Evolutionary conservation across 257 asterid species (phyloP), one percentile per base, ranked within the genome.

Genomic region (Solanum chmielewskii): DNA sequence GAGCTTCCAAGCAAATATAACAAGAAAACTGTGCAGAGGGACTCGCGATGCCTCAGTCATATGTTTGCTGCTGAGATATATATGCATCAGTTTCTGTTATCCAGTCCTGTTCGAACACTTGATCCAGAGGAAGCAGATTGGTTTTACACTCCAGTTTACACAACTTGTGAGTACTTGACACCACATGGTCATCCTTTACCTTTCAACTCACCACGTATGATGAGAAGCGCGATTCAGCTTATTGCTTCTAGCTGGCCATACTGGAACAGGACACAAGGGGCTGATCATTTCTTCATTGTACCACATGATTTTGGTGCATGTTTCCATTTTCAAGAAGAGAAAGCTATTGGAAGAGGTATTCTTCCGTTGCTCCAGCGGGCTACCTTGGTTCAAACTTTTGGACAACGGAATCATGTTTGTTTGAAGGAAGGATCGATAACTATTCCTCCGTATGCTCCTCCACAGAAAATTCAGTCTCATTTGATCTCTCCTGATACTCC

Each of bases 61-160:
- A 95, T 95, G 98, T 95, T 95, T 92, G 98, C 98, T 27, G 97
- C 98, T 2, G 98, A 95, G 94, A 94, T 95, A 77, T 95, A 87
- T 84, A 94, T 95, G 84, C 66, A 78, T 45, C 66, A 4, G 20
- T 78, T 78, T 2, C 27, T 78, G 27, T 27, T 45, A 78, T 92
- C 97, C 20, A 93, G 96, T 62, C 90, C 98, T 29, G 97, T 95
- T 39, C 92, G 97, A 31, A 94, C 98, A 13, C 95, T 95, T 62
- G 94, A 95, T 88, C 98, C 98, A 3, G 97, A 94, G 86, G 97
- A 95, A 9, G 84, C 66, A 3, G 84, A 78, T 78, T 78, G 84
- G 84, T 78, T 78, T 78, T 78, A 78, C 39, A 90, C 98, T 12
- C 98, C 98, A 49, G 98, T 95, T 29, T 94, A 95, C 71, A 76